These are phyloP conservation scores for Cyphellophora europaea DNA, from an alignment of 2,329 filamentous ascomycete genomes.

Conservation along the genomic window DNA sequence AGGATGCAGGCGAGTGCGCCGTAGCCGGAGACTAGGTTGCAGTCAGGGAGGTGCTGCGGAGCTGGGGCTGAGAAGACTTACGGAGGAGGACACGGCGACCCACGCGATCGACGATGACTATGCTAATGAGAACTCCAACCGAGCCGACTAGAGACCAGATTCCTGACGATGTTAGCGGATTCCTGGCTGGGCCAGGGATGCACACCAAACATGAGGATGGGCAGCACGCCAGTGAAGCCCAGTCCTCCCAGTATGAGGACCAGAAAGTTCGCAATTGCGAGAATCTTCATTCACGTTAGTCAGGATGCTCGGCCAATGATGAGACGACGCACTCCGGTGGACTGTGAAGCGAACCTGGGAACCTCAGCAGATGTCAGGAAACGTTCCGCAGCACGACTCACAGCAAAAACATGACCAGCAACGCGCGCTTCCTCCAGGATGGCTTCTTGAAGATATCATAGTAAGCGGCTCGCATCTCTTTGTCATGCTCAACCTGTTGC, in stretches of 20 bases:
- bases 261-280: constrained; percentile 29
- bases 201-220: constrained; percentile 31
- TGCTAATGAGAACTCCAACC: constrained; percentile 53
- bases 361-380: constrained; percentile 5
- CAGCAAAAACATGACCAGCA: constrained; percentile 7
- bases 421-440: constrained; percentile 3
- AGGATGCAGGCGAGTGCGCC: neutral
- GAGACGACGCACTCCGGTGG: constrained; percentile 23
- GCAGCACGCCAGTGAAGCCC: constrained; percentile 28
- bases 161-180: too few species aligned
- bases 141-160: constrained; percentile 42
- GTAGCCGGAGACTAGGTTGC: constrained; percentile 3
- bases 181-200: neutral
- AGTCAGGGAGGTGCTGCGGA: too few species aligned
- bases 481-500: constrained; percentile 6
- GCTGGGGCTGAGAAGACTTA: too few species aligned
- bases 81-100: constrained; percentile 42
- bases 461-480: constrained; percentile 4
- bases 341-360: constrained; percentile 19
- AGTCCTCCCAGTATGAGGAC: constrained; percentile 28
- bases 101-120: constrained; percentile 61
- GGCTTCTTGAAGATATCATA: constrained; percentile 10
- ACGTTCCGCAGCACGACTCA: too few species aligned
- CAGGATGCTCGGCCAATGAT: too few species aligned
- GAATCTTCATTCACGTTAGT: too few species aligned